Base-by-base conservation (phyloP, 129 eudicot species). In the Ambrosia trifida region DNA sequence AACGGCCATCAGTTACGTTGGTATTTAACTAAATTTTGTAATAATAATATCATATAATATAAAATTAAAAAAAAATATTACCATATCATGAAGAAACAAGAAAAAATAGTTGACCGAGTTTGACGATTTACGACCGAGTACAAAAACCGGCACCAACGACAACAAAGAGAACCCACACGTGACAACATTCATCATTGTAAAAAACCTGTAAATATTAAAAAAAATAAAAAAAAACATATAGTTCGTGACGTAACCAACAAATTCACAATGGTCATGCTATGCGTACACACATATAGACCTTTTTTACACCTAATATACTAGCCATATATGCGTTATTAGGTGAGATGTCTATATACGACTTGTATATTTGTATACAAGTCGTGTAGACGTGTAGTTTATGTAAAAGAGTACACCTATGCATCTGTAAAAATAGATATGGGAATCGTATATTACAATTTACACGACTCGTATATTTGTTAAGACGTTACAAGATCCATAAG, bases 1-100 rank as follows among this genome's bases (percentile, higher is more conserved):
- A 53, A 19, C 32, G 60, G 31, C 60, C 13, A 53, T 31, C 30
- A 17, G 24, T 17, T 51, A 51, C 61, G 19, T 54, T 18, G 32
- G 32, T 54, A 54, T n/a, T n/a, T n/a, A n/a, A n/a, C n/a, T n/a
- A n/a, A n/a, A n/a, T n/a, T n/a, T 24, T 24, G 28, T 24, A 24
- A 24, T 24, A 24, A 24, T 24, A 24, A 24, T 24, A 24, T 24
- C 9, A 2, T 38, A 38, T 7, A 38, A 38, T 4, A 38, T 4
- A 5, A 38, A 38, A 38, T 38, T 7, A 38, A 9, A 9, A 4
- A 9, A 40, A 17, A 52, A 45, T 1, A 6, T 85, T 88, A 88
- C 98, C 95, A 89, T 51, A 80, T 92, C 98, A 83, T 89, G 91
- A n/a, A 92, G 68, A 75, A 92, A 92, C 74, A 90, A 18, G 83